phyloP scores from a whole-genome alignment of 192 early-diverging fungal genomes.

The Backusella parvicylindrica region DNA sequence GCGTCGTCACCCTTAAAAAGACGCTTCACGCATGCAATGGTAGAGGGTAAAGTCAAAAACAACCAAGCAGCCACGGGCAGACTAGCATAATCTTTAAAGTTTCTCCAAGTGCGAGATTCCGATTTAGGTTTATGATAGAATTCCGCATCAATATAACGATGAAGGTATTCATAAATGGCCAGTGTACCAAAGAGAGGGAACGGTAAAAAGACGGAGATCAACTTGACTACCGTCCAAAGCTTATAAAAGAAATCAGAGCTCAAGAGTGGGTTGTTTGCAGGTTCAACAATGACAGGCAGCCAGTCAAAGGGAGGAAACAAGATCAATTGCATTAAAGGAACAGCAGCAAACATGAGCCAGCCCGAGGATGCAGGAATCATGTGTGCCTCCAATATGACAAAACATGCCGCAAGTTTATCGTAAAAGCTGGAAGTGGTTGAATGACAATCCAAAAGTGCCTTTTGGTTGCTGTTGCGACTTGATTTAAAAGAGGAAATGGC shows the following conservation, averaged over 20 bases:
- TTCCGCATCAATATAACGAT: conserved; percentile 36
- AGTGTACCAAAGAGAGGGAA: conserved; percentile 39
- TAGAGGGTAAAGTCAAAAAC: conserved; percentile 46
- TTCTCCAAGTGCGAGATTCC: conserved; percentile 26
- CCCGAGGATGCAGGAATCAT: conserved; percentile 48
- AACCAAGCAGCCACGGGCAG: conserved; percentile 44
- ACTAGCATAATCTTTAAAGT: conserved; percentile 33
- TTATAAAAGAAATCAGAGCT: conserved; percentile 34
- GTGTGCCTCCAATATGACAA: conserved; percentile 48
- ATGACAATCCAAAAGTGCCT: neutral
- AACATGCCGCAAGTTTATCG: conserved; percentile 37
- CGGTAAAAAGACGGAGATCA: conserved; percentile 36
- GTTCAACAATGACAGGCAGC: conserved; percentile 13
- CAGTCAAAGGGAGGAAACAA: conserved; percentile 30
- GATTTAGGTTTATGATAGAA: conserved; percentile 28
- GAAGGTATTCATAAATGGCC: conserved; percentile 40
- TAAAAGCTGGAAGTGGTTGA: conserved; percentile 8
- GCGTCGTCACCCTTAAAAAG: conserved; percentile 27
- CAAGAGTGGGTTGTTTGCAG: conserved; percentile 31
- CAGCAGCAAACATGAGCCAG: conserved; percentile 52
- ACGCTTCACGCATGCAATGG: conserved; percentile 40
- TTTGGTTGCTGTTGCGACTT: neutral
- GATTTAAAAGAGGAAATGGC: neutral
- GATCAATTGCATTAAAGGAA: conserved; percentile 44
- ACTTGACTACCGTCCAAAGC: conserved; percentile 36